phyloP scores from a whole-genome alignment of 345 rosid genomes.

The Brassica napus region DNA sequence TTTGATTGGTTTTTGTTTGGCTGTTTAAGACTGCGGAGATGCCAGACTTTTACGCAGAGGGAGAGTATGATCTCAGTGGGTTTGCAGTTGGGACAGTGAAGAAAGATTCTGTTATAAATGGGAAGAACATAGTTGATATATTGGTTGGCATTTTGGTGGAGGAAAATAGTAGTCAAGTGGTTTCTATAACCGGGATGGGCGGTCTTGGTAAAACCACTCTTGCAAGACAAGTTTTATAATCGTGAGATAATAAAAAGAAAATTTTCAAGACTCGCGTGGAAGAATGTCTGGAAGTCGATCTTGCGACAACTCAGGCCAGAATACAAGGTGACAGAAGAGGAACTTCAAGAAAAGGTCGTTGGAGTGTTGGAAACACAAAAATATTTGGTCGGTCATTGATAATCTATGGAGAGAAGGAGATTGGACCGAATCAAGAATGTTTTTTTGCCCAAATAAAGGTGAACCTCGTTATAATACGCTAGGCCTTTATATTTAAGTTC shows the following conservation, averaged over 20 bases:
- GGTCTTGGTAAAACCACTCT: neutral
- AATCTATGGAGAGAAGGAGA: constrained; percentile 5
- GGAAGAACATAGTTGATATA: constrained; percentile 57
- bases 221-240: neutral
- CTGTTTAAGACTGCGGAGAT: constrained; percentile 82
- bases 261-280: neutral
- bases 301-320: neutral
- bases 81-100: constrained; percentile 89
- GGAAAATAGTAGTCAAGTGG: neutral
- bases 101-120: constrained; percentile 77
- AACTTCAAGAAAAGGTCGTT: neutral
- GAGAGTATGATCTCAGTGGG: constrained; percentile 91
- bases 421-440: constrained; percentile 36
- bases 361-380: neutral
- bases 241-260: neutral
- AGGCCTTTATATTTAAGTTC: neutral
- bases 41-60: constrained; percentile 85
- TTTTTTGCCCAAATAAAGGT: constrained; percentile 28
- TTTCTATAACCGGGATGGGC: neutral
- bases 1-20: neutral
- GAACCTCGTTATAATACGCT: neutral
- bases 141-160: neutral
- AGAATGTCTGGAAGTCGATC: neutral
- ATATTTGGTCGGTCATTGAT: neutral
- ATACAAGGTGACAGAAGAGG: neutral